These are phyloP conservation scores for Pythium biforme DNA, from an alignment of 352 stramenopile species.

Conservation along the genomic window DNA sequence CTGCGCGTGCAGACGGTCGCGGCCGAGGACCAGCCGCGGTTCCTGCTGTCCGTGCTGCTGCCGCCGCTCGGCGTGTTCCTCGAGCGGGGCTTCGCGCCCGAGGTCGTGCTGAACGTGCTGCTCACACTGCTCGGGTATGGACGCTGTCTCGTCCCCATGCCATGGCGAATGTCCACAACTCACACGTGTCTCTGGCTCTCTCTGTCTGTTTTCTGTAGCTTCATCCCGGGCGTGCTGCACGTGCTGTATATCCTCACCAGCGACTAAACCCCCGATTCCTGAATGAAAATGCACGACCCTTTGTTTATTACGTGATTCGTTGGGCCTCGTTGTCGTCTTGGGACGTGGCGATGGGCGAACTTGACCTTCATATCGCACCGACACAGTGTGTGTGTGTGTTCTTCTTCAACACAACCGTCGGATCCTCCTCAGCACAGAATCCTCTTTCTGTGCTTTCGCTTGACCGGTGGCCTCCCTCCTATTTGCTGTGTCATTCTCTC, in stretches of 20 bases:
- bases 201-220: background rate
- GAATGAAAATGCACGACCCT: background rate
- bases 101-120: conserved; percentile 26
- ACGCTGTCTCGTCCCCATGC: background rate
- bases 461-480: background rate
- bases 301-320: background rate
- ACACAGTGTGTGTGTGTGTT: background rate
- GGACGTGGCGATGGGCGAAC: too few relatives aligned
- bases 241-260: conserved; percentile 2
- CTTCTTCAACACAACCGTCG: conserved; percentile 13
- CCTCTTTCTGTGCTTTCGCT: background rate
- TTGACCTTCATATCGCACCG: conserved; percentile 9
- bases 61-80: conserved; percentile 28
- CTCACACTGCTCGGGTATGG: conserved; percentile 26
- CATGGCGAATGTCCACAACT: conserved; percentile 1
- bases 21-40: conserved; percentile 32
- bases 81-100: conserved; percentile 19
- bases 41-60: conserved; percentile 45
- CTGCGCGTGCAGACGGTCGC: conserved; percentile 9
- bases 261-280: background rate
- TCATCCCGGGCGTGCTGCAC: conserved; percentile 1
- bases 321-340: background rate
- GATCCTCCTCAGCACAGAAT: conserved; percentile 1
- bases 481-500: background rate
- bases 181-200: background rate